Conservation (phyloP, 495 filamentous ascomycete species). For the Aspergillus steynii region DNA sequence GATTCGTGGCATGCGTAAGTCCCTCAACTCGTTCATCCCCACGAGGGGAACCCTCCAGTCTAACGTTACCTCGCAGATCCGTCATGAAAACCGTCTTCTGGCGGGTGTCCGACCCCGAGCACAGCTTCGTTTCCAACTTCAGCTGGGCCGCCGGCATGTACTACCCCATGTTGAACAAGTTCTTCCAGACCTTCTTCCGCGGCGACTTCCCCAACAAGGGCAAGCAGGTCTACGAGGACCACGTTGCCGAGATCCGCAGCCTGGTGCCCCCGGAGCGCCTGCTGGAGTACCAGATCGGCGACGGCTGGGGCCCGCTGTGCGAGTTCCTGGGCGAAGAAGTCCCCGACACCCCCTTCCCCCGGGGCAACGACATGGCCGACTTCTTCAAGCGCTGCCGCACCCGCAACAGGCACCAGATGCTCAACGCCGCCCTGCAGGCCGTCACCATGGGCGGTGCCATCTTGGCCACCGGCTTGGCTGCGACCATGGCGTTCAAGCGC, state of each 20-base stretch:
- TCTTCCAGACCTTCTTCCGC: slow-evolving; percentile 58
- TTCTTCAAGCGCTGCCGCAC: slow-evolving; percentile 60
- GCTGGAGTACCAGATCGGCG: slow-evolving; percentile 63
- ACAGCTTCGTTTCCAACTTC: slow-evolving; percentile 51
- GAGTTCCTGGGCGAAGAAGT: slow-evolving; percentile 62
- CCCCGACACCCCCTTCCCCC: slow-evolving; percentile 51
- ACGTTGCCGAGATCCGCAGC: slow-evolving; percentile 46
- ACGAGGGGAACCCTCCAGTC: background rate
- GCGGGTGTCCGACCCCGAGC: slow-evolving; percentile 56
- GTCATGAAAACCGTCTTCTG: slow-evolving; percentile 55
- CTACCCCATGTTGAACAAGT: slow-evolving; percentile 59
- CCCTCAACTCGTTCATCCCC: background rate
- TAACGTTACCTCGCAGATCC: slow-evolving; percentile 30
- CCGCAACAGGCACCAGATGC: slow-evolving; percentile 63
- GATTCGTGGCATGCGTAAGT: slow-evolving; percentile 57
- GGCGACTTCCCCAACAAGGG: slow-evolving; percentile 52
- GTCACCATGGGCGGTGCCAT: slow-evolving; percentile 51
- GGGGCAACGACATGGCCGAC: slow-evolving; percentile 52
- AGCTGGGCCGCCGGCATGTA: slow-evolving; percentile 60
- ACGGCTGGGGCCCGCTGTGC: slow-evolving; percentile 69
- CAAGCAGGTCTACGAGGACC: slow-evolving; percentile 52
- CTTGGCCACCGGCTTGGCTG: slow-evolving; percentile 41
- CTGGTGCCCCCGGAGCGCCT: slow-evolving; percentile 49
- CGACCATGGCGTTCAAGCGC: slow-evolving; percentile 44
- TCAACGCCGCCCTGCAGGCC: slow-evolving; percentile 55